These are phyloP conservation scores for Quercus rubra DNA, from an alignment of 306 rosid species.

Conservation along the genomic window DNA sequence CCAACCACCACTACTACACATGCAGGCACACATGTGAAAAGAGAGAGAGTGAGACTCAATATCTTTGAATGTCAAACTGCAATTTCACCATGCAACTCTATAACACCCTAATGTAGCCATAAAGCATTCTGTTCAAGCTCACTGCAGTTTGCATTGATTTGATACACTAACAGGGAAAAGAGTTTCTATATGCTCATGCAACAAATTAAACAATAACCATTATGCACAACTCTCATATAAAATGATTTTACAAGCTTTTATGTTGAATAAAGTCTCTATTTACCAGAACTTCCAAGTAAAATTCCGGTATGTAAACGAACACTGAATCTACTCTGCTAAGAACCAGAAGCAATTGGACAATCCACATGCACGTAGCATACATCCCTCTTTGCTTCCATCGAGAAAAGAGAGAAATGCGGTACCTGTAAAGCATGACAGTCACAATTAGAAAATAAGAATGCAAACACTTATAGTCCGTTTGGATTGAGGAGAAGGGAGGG, in stretches of 20 bases:
- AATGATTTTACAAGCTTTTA: not conserved
- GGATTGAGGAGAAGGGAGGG: too few relatives aligned
- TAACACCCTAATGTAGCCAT: not conserved
- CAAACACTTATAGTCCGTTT: not conserved
- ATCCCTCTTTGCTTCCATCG: constrained; percentile 97
- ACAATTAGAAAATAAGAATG: not conserved
- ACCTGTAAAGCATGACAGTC: constrained; percentile 46
- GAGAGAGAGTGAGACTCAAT: not conserved
- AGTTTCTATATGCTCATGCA: constrained; percentile 7
- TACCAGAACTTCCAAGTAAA: constrained; percentile 89
- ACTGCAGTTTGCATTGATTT: not conserved
- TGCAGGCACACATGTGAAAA: not conserved
- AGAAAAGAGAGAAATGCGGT: constrained; percentile 70
- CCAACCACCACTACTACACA: not conserved
- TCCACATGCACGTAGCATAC: constrained; percentile 98
- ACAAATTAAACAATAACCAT: not conserved
- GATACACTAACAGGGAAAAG: not conserved
- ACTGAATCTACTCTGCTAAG: constrained; percentile 79
- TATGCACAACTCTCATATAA: not conserved
- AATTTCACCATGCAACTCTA: not conserved
- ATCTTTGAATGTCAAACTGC: not conserved
- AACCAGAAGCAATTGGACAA: constrained; percentile 87
- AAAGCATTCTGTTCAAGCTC: not conserved
- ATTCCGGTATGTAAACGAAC: constrained; percentile 84
- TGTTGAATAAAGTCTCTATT: constrained; percentile 13